phyloP scores from a whole-genome alignment of 345 rosid species.

The Linum trigynum region DNA sequence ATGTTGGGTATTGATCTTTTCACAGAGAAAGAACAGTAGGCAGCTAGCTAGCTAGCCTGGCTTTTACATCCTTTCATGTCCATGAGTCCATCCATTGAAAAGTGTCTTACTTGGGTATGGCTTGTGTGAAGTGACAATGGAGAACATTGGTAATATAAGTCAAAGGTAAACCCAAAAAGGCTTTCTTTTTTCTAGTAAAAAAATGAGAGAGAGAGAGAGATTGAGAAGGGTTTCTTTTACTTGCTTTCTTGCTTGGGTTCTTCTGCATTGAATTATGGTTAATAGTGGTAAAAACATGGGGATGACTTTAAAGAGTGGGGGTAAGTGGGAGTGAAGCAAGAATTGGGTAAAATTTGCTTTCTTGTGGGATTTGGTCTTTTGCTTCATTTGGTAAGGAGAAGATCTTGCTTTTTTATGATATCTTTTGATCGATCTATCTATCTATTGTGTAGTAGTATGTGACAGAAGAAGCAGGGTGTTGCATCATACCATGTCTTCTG shows the following conservation, averaged over 20 bases:
- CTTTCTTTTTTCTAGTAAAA: background rate
- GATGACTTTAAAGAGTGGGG: background rate
- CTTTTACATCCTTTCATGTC: background rate
- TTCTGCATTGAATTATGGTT: too few relatives aligned
- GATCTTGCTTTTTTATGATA: background rate
- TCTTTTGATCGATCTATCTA: background rate
- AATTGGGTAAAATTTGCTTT: background rate
- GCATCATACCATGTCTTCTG: background rate
- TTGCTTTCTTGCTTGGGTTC: too few relatives aligned
- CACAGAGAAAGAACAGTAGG: too few relatives aligned
- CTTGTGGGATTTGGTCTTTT: background rate
- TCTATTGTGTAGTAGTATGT: background rate
- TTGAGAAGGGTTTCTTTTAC: too few relatives aligned
- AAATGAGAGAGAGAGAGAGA: too few relatives aligned
- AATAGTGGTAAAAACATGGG: background rate
- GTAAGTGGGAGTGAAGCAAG: background rate
- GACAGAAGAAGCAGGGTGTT: background rate
- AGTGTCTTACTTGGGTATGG: background rate
- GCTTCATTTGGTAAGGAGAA: background rate
- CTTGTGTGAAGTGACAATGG: background rate
- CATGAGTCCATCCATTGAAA: background rate
- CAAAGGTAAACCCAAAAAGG: background rate
- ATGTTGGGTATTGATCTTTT: too few relatives aligned
- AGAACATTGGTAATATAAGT: background rate
- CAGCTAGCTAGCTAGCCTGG: background rate